Evolutionary conservation across 257 asterid genomes (phyloP), one percentile per base, ranked within the genome.

Genomic region (Handroanthus guayacan): DNA sequence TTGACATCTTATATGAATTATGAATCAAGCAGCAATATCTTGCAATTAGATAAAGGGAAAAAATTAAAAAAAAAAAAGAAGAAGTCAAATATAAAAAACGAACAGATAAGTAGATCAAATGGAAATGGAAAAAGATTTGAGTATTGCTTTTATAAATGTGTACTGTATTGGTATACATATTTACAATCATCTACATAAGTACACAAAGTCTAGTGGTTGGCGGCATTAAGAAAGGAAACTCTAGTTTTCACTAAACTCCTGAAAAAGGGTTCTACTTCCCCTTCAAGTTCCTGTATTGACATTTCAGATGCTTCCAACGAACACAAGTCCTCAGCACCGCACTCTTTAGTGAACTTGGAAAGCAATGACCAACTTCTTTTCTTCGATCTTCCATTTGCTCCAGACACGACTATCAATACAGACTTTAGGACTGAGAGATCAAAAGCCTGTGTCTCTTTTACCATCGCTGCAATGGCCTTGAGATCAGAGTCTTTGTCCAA

Each of bases 171-270:
- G 14, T 51, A 51, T 52, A 0, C 3, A 2, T 14, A 52, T 11
- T 52, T 52, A 14, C 45, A 13, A 2, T 52, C 16, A 9, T 13
- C 14, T 13, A 2, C 58, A 52, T 12, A 14, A 52, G 13, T 5
- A 12, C 3, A 47, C 14, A 52, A 18, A 52, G 4, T 52, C 72
- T 75, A 85, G n/a, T 75, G 74, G 72, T 68, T 80, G 65, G 78
- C 81, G 63, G 37, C 66, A 55, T 75, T 80, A 5, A 80, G 84
- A 43, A 75, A 74, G 10, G 80, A 69, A 50, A 69, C 80, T 54
- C 84, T 69, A 20, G 74, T 80, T 75, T 55, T 75, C 45, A 75
- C 67, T 67, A 69, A 25, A 63, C 77, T 75, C 43, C 62, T 74
- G 39, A 68, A 80, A 3, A 80, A 65, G 47, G 57, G 41, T n/a